Conservation (phyloP, 2,329 filamentous ascomycete genomes). For the Nothophoma quercina region DNA sequence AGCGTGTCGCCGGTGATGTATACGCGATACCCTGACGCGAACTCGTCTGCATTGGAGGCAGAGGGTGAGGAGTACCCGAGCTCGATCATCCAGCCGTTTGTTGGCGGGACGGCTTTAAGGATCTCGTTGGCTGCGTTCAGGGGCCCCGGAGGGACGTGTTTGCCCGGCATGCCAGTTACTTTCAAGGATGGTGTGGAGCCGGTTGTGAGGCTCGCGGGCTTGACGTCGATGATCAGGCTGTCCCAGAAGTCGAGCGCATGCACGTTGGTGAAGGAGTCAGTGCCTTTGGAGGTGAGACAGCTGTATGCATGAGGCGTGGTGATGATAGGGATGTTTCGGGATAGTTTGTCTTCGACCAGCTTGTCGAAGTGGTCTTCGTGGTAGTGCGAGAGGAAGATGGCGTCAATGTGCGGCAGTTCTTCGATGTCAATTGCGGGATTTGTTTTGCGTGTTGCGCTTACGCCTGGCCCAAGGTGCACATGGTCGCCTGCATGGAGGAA, state of each 20-base stretch:
- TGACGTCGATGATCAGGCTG: slow-evolving; percentile 57
- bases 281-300: slow-evolving; percentile 56
- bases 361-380: slow-evolving; percentile 68
- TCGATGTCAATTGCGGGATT: slow-evolving; percentile 68
- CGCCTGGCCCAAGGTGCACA: slow-evolving; percentile 71
- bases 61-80: slow-evolving; percentile 56
- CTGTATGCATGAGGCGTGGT: slow-evolving; percentile 68
- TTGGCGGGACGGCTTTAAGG: slow-evolving; percentile 65
- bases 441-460: slow-evolving; percentile 62
- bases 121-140: slow-evolving; percentile 57
- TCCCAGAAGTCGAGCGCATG: slow-evolving; percentile 65
- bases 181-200: slow-evolving; percentile 56
- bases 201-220: slow-evolving; percentile 13
- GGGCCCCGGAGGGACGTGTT: slow-evolving; percentile 63
- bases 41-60: slow-evolving; percentile 26
- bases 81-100: slow-evolving; percentile 73
- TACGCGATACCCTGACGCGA: slow-evolving; percentile 63
- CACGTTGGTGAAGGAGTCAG: slow-evolving; percentile 63
- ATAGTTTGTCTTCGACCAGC: slow-evolving; percentile 59
- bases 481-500: slow-evolving; percentile 72
- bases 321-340: slow-evolving; percentile 66
- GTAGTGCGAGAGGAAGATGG: slow-evolving; percentile 69
- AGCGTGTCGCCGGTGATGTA: slow-evolving; percentile 74
- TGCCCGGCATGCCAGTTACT: slow-evolving; percentile 70
- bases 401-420: slow-evolving; percentile 66